phyloP scores from a whole-genome alignment of 768 basidiomycete genomes.

The Macrocybe gigantea region DNA sequence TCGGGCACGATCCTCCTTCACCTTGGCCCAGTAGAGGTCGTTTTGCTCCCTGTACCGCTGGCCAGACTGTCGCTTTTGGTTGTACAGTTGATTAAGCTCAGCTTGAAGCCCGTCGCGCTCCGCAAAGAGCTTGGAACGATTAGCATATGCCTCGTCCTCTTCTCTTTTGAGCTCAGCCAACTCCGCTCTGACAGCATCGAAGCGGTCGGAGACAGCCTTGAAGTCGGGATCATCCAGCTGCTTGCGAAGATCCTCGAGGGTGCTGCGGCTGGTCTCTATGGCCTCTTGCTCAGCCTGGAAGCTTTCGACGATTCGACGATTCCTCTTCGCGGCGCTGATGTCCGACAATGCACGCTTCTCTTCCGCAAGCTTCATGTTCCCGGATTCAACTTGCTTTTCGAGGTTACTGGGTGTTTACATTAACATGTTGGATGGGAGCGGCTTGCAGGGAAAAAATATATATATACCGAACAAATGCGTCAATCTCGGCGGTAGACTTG shows the following conservation, averaged over 20 bases:
- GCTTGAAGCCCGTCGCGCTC: constrained; percentile 74
- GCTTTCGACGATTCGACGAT: constrained; percentile 68
- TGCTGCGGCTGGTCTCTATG: constrained; percentile 72
- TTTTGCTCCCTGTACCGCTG: constrained; percentile 74
- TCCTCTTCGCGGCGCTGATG: constrained; percentile 68
- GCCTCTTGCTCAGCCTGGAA: constrained; percentile 76
- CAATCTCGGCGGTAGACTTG: constrained; percentile 82
- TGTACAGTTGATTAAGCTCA: constrained; percentile 65
- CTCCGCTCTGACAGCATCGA: constrained; percentile 77
- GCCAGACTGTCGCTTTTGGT: constrained; percentile 70
- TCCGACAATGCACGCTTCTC: constrained; percentile 95
- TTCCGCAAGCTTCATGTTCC: constrained; percentile 85
- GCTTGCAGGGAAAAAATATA: constrained; percentile 1
- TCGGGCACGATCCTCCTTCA: constrained; percentile 83
- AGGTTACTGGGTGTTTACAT: constrained; percentile 47
- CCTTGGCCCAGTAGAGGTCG: constrained; percentile 76
- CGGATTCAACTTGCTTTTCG: constrained; percentile 90
- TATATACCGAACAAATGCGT: constrained; percentile 77
- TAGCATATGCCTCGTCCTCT: constrained; percentile 78
- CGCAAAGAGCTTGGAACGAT: constrained; percentile 77
- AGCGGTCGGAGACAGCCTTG: constrained; percentile 76
- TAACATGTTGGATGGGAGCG: constrained; percentile 6
- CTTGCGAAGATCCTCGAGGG: constrained; percentile 74
- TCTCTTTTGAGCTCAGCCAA: constrained; percentile 84
- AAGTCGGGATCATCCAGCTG: constrained; percentile 89